Percentiles rank a stretch among this genome's conserved stretches.
Evolutionary conservation across 1,139 yeast species (phyloP).

Genomic region (Magnusiomyces clavatus): DNA sequence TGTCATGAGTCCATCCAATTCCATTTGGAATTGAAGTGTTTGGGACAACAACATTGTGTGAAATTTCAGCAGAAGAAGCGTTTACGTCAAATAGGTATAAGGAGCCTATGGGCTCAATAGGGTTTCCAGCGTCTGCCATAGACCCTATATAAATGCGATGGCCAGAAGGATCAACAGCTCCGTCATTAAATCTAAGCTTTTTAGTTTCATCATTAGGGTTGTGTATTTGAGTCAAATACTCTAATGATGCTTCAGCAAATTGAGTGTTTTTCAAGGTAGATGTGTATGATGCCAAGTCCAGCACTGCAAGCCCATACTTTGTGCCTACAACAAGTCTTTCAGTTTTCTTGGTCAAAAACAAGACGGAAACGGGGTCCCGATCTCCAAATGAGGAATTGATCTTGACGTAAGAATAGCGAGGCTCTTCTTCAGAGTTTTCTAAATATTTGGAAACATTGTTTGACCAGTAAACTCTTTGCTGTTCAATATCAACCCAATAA

Average conservation of each 20-base stretch:
- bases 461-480: conserved; percentile 24
- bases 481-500: conserved; percentile 30
- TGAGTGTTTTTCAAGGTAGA: conserved; percentile 4
- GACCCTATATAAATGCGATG: conserved; percentile 28
- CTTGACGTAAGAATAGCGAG: not conserved
- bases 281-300: conserved; percentile 20
- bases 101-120: conserved; percentile 26
- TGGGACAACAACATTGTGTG: conserved; percentile 13
- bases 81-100: conserved; percentile 33
- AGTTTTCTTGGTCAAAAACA: conserved; percentile 27
- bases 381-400: conserved; percentile 14
- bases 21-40: conserved; percentile 45
- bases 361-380: conserved; percentile 25
- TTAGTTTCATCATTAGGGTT: conserved; percentile 1
- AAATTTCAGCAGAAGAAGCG: not conserved
- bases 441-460: conserved; percentile 20
- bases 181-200: conserved; percentile 29
- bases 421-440: conserved; percentile 5
- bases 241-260: conserved; percentile 5
- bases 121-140: conserved; percentile 19
- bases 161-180: conserved; percentile 32
- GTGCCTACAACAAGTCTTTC: conserved; percentile 26
- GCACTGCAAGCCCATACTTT: conserved; percentile 26
- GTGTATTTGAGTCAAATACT: conserved; percentile 16
- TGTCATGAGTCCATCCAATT: conserved; percentile 56